Base-by-base conservation (phyloP, 1,284 basidiomycete species). In the Porodaedalea pini region DNA sequence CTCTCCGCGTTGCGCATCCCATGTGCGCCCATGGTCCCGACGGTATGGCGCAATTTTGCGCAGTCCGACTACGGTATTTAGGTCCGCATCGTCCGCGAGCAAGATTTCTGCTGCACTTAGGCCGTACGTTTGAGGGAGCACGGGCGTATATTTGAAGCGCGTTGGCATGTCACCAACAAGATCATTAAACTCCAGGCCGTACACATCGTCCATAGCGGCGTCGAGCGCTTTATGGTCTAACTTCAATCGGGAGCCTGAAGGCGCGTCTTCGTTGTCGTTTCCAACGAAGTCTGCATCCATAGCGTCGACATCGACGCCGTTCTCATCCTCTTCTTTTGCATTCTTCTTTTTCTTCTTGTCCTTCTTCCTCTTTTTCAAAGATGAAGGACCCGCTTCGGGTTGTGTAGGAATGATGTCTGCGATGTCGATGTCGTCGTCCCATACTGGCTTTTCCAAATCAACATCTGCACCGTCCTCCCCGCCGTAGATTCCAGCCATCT, bases 131-230 rank as follows among this genome's bases (percentile, higher is more conserved):
- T 88, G 79, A 0, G 87, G 73, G 32, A 84, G 75, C 11, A 93
- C 85, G 45, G 85, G 78, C 5, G 85, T 79, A 70, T 99, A 99
- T 69, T 92, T 89, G 83, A 99, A 99, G 11, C 94, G 88, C 0
- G 96, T 98, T 1, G 93, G 88, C 64, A 94, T 75, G 69, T 88
- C 93, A 4, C 89, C 95, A 59, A 96, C 93, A 78, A 97, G 83
- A 69, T 98, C 95, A 72, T 98, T 98, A 76, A 98, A 97, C 64
- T 98, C 94, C 17, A 98, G 78, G 29, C 78, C 83, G 69, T 94
- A 90, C 53, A 98, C 79, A 68, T 94, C 90, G 61, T 95, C 90
- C 85, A 98, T 90, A 64, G 95, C 92, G 66, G 90, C 78, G 56
- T 94, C 86, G 54, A 95, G 73, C 64, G 86, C 88, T 44, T 75